These are phyloP conservation scores for Podospora pseudocomata DNA, from an alignment of 495 filamentous ascomycete genomes.

Conservation along the genomic window DNA sequence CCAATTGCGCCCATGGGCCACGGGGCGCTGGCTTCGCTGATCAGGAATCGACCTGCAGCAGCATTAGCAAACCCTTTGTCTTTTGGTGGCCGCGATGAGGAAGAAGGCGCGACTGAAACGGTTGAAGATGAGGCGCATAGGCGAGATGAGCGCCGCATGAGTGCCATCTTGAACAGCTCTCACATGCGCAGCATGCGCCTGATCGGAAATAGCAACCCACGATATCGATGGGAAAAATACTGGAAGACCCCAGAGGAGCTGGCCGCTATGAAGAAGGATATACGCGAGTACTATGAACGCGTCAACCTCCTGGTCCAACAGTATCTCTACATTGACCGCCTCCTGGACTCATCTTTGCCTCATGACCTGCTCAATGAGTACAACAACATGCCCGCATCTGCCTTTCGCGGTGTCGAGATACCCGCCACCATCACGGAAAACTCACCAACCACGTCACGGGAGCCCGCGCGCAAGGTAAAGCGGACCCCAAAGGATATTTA, in stretches of 20 bases:
- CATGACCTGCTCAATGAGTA: slow-evolving; percentile 88
- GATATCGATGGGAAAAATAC: slow-evolving; percentile 72
- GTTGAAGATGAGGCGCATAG: slow-evolving; percentile 36
- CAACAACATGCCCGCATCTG: slow-evolving; percentile 47
- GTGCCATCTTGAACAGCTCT: slow-evolving; percentile 56
- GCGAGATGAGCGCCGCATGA: slow-evolving; percentile 49
- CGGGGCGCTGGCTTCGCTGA: slow-evolving; percentile 36
- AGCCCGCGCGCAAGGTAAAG: slow-evolving; percentile 42
- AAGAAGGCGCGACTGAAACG: slow-evolving; percentile 19
- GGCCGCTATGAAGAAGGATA: slow-evolving; percentile 58
- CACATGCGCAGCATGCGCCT: slow-evolving; percentile 74
- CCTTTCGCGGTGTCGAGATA: slow-evolving; percentile 45
- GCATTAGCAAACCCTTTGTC: slow-evolving; percentile 7
- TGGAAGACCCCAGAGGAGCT: slow-evolving; percentile 67
- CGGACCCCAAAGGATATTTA: slow-evolving; percentile 80
- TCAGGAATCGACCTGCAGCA: slow-evolving; percentile 32
- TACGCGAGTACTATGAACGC: slow-evolving; percentile 79
- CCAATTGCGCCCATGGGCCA: slow-evolving; percentile 30
- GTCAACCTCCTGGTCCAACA: slow-evolving; percentile 80
- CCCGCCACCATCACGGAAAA: slow-evolving; percentile 56
- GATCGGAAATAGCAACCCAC: slow-evolving; percentile 71
- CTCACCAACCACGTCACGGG: slow-evolving; percentile 7
- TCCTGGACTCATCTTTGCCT: slow-evolving; percentile 83
- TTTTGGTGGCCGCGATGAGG: slow-evolving; percentile 27
- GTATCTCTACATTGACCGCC: slow-evolving; percentile 86